phyloP scores from a whole-genome alignment of 768 basidiomycete species.

The Amanita thiersii region DNA sequence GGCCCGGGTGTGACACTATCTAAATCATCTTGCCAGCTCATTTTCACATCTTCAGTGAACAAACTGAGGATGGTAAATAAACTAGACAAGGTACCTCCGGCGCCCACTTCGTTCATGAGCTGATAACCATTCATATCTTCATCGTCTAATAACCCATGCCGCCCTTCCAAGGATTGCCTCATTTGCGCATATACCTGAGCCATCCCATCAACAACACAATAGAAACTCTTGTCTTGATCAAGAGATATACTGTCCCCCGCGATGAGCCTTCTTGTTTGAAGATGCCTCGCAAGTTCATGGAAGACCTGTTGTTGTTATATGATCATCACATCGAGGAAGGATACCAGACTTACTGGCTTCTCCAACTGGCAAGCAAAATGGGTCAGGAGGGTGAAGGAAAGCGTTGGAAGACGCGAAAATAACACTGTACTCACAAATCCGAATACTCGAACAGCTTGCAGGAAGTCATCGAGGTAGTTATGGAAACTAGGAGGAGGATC shows the following conservation, averaged over 20 bases:
- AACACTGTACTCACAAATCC: slow-evolving; percentile 59
- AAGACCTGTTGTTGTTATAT: slow-evolving; percentile 55
- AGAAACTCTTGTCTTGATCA: slow-evolving; percentile 91
- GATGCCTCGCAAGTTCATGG: slow-evolving; percentile 91
- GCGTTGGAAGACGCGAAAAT: neutral
- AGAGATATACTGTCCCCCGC: slow-evolving; percentile 93
- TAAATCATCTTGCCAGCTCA: slow-evolving; percentile 80
- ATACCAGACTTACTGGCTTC: slow-evolving; percentile 64
- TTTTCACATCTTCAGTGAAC: slow-evolving; percentile 91
- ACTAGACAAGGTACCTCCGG: slow-evolving; percentile 91
- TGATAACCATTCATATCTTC: slow-evolving; percentile 95
- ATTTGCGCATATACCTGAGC: slow-evolving; percentile 88
- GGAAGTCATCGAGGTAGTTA: slow-evolving; percentile 95
- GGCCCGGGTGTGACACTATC: slow-evolving; percentile 22
- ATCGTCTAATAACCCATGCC: slow-evolving; percentile 62
- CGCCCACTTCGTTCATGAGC: slow-evolving; percentile 91
- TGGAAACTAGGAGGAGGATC: slow-evolving; percentile 77
- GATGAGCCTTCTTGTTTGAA: slow-evolving; percentile 91
- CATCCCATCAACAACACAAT: slow-evolving; percentile 96
- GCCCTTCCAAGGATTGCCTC: slow-evolving; percentile 37
- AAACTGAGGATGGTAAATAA: slow-evolving; percentile 94
- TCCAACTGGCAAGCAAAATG: slow-evolving; percentile 40
- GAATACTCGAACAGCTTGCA: slow-evolving; percentile 94
- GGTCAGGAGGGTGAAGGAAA: slow-evolving; percentile 5
- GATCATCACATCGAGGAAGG: neutral